Percentiles rank a stretch among this genome's conserved stretches.
Conservation (phyloP, 2,329 filamentous ascomycete species). For the Fusarium robinianum region DNA sequence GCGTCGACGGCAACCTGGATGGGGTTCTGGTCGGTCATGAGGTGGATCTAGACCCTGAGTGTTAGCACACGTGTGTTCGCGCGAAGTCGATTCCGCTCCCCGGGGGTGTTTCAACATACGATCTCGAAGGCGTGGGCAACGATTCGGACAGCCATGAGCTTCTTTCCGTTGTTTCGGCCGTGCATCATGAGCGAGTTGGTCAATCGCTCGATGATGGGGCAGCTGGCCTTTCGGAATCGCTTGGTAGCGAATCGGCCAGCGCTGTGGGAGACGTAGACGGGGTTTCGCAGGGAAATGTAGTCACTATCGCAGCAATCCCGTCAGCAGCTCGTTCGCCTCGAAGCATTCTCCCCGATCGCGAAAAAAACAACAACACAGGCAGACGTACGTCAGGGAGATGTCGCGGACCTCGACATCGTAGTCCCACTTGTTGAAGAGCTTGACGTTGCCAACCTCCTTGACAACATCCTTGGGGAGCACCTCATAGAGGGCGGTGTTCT, state of each 20-base stretch:
- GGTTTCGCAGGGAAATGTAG: constrained; percentile 99
- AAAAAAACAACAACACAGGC: constrained; percentile 10
- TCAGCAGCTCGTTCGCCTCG: constrained; percentile 40
- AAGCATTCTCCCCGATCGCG: constrained; percentile 18
- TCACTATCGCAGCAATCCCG: constrained; percentile 65
- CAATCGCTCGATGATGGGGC: constrained; percentile 99
- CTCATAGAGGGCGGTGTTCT: constrained; percentile 73
- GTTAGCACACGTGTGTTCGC: constrained; percentile 36
- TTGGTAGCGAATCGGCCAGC: constrained; percentile 98
- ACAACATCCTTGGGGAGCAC: constrained; percentile 93
- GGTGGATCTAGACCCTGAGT: constrained; percentile 77
- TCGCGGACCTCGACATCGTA: constrained; percentile 99
- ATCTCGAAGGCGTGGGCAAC: constrained; percentile 99
- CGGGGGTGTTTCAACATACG: constrained; percentile 63
- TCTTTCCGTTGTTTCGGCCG: constrained; percentile 99
- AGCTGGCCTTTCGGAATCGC: constrained; percentile 99
- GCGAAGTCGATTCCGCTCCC: constrained; percentile 4
- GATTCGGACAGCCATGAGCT: constrained; percentile 99
- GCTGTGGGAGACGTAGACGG: constrained; percentile 98
- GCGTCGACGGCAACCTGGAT: constrained; percentile 99
- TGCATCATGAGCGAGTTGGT: constrained; percentile 99
- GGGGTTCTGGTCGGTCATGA: constrained; percentile 99
- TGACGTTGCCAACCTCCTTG: constrained; percentile 86
- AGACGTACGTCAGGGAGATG: constrained; percentile 94
- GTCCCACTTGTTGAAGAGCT: constrained; percentile 97